Percentiles rank a stretch among this genome's conserved stretches.
These are phyloP conservation scores for Fusarium metavorans DNA, from an alignment of 2,329 filamentous ascomycete genomes.

Conservation along the genomic window DNA sequence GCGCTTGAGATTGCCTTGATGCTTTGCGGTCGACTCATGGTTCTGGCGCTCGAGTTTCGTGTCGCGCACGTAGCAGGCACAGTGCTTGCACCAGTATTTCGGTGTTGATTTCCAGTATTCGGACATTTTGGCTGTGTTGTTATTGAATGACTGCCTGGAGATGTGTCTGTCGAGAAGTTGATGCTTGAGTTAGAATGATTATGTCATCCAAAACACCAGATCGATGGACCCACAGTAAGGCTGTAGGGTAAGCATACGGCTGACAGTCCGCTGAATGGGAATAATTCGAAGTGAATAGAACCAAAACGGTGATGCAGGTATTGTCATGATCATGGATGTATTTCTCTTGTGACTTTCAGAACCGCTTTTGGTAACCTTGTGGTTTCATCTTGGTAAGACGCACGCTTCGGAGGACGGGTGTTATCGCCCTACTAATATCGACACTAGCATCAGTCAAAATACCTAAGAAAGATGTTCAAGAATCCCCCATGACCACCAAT, in stretches of 20 bases:
- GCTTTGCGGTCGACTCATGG: constrained; percentile 87
- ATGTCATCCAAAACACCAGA: constrained; percentile 24
- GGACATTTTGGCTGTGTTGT: constrained; percentile 70
- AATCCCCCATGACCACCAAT: too few species aligned
- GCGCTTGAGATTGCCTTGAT: constrained; percentile 88
- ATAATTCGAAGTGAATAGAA: background rate
- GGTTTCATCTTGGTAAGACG: background rate
- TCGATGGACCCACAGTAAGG: background rate
- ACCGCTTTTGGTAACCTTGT: too few species aligned
- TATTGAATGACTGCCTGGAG: constrained; percentile 6
- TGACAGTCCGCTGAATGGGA: background rate
- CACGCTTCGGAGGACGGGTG: too few species aligned
- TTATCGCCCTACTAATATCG: too few species aligned
- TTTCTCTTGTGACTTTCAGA: background rate
- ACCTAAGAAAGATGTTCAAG: too few species aligned
- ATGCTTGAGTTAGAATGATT: constrained; percentile 15
- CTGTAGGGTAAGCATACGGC: constrained; percentile 12
- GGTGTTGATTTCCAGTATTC: constrained; percentile 99
- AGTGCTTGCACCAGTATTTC: constrained; percentile 99
- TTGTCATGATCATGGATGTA: background rate
- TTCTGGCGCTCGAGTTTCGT: constrained; percentile 90
- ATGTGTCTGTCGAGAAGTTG: constrained; percentile 4
- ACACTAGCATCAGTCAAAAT: too few species aligned
- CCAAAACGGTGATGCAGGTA: background rate
- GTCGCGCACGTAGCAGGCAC: constrained; percentile 89